A percentile compares a stretch with the other conserved stretches of the same genome.
Conservation (phyloP, 2,329 filamentous ascomycete species). For the Drechslera avenae region DNA sequence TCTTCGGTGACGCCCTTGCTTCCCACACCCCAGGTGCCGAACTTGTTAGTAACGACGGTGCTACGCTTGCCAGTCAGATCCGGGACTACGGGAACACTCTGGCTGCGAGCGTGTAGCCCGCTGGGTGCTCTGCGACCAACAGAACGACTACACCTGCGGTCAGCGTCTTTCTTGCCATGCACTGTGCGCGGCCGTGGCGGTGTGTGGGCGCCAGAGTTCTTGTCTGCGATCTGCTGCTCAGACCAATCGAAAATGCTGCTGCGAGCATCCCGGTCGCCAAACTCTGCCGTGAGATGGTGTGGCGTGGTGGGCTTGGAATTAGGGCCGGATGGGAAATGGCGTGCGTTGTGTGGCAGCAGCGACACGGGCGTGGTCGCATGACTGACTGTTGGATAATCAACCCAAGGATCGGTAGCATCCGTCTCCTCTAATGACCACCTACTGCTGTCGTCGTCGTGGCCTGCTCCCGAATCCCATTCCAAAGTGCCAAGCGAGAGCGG, state of each 20-base stretch:
- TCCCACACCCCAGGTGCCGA: conserved; percentile 81
- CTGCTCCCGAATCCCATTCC: conserved; percentile 47
- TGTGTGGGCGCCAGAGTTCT: conserved; percentile 62
- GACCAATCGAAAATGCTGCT: conserved; percentile 82
- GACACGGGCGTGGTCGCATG: conserved; percentile 39
- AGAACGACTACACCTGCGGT: conserved; percentile 71
- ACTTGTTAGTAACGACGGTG: conserved; percentile 67
- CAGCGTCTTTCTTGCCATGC: conserved; percentile 74
- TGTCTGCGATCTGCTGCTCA: conserved; percentile 68
- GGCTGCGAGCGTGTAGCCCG: conserved; percentile 74
- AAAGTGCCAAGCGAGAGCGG: conserved; percentile 49
- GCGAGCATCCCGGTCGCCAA: conserved; percentile 52
- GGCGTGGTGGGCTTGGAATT: conserved; percentile 48
- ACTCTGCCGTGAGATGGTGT: conserved; percentile 42
- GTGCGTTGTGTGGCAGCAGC: conserved; percentile 41
- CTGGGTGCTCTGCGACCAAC: conserved; percentile 70
- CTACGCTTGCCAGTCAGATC: conserved; percentile 62
- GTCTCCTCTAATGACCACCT: conserved; percentile 51
- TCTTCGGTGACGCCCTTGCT: conserved; percentile 81
- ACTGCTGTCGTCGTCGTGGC: conserved; percentile 48
- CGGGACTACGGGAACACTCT: conserved; percentile 75
- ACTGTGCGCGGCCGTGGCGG: conserved; percentile 74
- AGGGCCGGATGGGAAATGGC: conserved; percentile 36
- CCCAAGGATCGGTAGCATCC: conserved; percentile 46
- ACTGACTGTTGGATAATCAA: conserved; percentile 46